Conservation (phyloP, 208 protist species). For the Trypanosomatidae sp. region DNA sequence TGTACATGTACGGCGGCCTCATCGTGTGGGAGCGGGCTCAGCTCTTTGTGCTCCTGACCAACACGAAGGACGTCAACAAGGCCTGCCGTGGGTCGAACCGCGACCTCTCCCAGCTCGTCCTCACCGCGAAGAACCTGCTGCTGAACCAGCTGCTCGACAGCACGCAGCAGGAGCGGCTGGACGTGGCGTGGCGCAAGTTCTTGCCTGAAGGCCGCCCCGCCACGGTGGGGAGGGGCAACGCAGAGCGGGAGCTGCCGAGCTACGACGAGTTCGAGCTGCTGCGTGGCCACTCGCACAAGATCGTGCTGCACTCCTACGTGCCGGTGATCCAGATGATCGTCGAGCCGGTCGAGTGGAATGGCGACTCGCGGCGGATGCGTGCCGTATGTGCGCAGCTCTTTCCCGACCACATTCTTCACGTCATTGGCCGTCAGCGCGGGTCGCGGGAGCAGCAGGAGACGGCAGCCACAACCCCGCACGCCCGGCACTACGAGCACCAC, state of each 20-base stretch:
- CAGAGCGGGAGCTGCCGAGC: constrained; percentile 29
- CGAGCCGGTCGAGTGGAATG: constrained; percentile 29
- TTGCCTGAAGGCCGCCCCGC: constrained; percentile 7
- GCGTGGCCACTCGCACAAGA: constrained; percentile 27
- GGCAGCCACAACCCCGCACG: constrained; percentile 12
- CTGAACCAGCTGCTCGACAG: constrained; percentile 69
- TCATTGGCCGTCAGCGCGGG: constrained; percentile 18
- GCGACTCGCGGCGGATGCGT: constrained; percentile 22
- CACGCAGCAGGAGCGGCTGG: constrained; percentile 64
- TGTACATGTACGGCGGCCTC: constrained; percentile 68
- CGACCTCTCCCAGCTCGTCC: constrained; percentile 44
- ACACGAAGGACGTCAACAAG: constrained; percentile 19
- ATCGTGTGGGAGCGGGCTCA: constrained; percentile 68
- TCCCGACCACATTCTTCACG: constrained; percentile 35
- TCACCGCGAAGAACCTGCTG: constrained; percentile 49
- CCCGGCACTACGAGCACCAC: constrained; percentile 11
- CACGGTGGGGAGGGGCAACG: neutral
- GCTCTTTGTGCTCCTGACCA: constrained; percentile 65
- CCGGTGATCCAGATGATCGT: constrained; percentile 36
- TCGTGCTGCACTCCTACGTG: constrained; percentile 37
- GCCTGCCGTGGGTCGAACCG: constrained; percentile 16
- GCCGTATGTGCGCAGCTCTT: constrained; percentile 26
- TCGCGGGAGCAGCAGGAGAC: constrained; percentile 4
- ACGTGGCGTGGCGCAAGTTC: constrained; percentile 60
- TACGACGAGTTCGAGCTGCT: constrained; percentile 55